A percentile compares a stretch with the other conserved stretches of the same genome.
Conservation (phyloP, 75 land plant species). For the Picea sitchensis region DNA sequence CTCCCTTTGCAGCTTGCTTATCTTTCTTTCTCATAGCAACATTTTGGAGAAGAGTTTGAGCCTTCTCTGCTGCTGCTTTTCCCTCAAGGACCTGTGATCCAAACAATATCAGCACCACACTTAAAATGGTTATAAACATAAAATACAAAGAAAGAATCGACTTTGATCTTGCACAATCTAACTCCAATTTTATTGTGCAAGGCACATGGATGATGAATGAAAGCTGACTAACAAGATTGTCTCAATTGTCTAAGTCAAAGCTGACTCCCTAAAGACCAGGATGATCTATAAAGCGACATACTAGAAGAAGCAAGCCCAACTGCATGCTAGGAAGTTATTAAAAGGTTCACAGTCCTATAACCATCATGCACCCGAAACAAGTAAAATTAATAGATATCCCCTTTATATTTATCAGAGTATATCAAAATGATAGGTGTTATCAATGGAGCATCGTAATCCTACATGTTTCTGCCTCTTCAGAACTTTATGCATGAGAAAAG, state of each 20-base stretch:
- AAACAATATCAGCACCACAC: neutral
- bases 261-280: neutral
- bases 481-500: neutral
- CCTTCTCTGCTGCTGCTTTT: slow-evolving; percentile 67
- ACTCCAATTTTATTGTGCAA: neutral
- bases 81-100: slow-evolving; percentile 61
- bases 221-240: neutral
- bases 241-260: neutral
- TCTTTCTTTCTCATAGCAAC: slow-evolving; percentile 81
- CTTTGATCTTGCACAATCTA: neutral
- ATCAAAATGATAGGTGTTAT: neutral
- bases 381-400: neutral
- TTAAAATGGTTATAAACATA: neutral
- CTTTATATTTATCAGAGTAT: neutral
- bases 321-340: neutral
- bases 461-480: neutral
- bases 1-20: slow-evolving; percentile 60
- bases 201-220: neutral
- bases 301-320: neutral
- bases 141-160: neutral
- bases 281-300: neutral
- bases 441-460: neutral
- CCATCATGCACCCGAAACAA: neutral
- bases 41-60: slow-evolving; percentile 68
- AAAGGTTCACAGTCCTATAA: neutral